Evolutionary conservation across 1,139 yeast species (phyloP), one percentile per base, ranked within the genome.

Genomic region (Chernovozyma aurita): DNA sequence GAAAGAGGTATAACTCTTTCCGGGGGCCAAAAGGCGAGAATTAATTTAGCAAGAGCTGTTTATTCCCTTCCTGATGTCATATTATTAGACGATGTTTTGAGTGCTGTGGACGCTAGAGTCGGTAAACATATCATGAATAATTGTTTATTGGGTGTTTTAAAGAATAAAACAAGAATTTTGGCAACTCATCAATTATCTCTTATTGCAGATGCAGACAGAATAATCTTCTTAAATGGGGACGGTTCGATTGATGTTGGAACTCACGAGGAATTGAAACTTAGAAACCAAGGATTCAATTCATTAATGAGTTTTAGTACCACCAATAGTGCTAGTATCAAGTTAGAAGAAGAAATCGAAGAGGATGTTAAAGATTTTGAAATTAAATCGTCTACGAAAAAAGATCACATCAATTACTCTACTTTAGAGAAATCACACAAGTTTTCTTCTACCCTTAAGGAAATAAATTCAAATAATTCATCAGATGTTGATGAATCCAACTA

Each of bases 11-110:
- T 65, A 28, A 65, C 68, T 1, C 54, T 65, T 35, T 62, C 69
- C 31, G 72, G 72, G 27, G 72, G 72, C 26, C 72, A 65, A 50
- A 64, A 63, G 42, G 70, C 72, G 12, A 53, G 72, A 46, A 61
- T 65, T 32, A 63, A 62, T 42, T 57, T 65, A 45, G 72, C 72
- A 11, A 56, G 72, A 48, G 69, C 71, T n/a, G 61, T 57, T 32
- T 65, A 65, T 46, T 52, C 67, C 8, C 50, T 56, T 30, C 53
- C 63, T 4, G 56, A 57, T 15, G 57, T 63, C 9, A 50, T 62
- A 21, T 52, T 65, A 28, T 55, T 65, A 35, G 72, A 65, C 45
- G 72, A 65, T 47, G 71, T 65, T n/a, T 58, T 65, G 30, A 55
- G 63, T 39, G 72, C 71, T 5, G 72, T 65, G 30, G 72, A 65